Percentiles rank a stretch among this genome's conserved stretches.
These are phyloP conservation scores for Dryadomyces quercivorus DNA, from an alignment of 2,329 filamentous ascomycete genomes.

Conservation along the genomic window DNA sequence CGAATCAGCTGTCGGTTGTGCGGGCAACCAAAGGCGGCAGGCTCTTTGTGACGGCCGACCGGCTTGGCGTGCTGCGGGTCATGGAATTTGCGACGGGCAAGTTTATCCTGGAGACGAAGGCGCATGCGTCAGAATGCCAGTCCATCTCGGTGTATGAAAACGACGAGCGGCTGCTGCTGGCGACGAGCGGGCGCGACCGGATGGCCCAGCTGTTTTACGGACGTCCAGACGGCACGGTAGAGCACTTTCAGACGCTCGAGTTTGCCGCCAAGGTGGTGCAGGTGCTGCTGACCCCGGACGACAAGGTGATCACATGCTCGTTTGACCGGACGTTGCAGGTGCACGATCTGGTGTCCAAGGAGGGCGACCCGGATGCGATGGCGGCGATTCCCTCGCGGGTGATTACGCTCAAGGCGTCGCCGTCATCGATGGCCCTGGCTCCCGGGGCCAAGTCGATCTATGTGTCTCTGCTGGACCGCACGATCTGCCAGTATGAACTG, in stretches of 20 bases:
- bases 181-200: constrained; percentile 75
- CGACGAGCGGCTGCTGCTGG: constrained; percentile 53
- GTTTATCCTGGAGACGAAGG: constrained; percentile 62
- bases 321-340: constrained; percentile 79
- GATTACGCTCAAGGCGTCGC: constrained; percentile 75
- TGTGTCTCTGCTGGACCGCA: constrained; percentile 48
- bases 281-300: constrained; percentile 59
- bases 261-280: constrained; percentile 78
- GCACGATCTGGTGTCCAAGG: constrained; percentile 62
- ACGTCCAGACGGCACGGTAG: constrained; percentile 44
- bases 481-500: constrained; percentile 49
- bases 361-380: constrained; percentile 49
- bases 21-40: constrained; percentile 48
- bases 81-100: constrained; percentile 50
- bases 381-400: constrained; percentile 68
- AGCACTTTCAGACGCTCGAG: constrained; percentile 84
- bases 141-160: constrained; percentile 63
- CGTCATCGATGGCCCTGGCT: constrained; percentile 68
- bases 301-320: constrained; percentile 74
- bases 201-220: constrained; percentile 82
- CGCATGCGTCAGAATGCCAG: constrained; percentile 75
- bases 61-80: constrained; percentile 66
- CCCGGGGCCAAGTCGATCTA: constrained; percentile 46
- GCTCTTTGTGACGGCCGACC: constrained; percentile 73
- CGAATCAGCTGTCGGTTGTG: constrained; percentile 49